phyloP scores from a whole-genome alignment of 1,284 basidiomycete species.

The Polyporus tsugae region DNA sequence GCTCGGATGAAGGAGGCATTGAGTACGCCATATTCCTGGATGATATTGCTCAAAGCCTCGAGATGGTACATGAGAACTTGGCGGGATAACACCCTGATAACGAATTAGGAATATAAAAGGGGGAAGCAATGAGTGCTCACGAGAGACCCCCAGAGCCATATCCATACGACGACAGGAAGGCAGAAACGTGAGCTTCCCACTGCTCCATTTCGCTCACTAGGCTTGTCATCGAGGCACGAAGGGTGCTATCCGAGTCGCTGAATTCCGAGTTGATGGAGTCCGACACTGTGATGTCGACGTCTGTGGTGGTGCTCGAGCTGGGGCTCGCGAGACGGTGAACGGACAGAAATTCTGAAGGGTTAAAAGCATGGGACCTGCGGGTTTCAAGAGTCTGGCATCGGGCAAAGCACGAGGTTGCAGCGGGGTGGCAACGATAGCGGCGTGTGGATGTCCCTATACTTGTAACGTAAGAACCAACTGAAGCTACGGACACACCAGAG shows the following conservation, averaged over 20 bases:
- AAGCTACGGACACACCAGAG: neutral
- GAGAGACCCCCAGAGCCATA: neutral
- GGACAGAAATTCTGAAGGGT: too few species aligned
- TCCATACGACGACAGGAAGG: neutral
- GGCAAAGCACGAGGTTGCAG: neutral
- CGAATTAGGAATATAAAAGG: neutral
- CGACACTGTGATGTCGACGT: neutral
- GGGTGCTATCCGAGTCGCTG: neutral
- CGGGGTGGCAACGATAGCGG: neutral
- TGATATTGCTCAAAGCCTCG: neutral
- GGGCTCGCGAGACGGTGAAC: too few species aligned
- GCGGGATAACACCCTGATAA: neutral
- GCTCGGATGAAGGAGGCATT: neutral
- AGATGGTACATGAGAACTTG: neutral
- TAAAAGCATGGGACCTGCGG: too few species aligned
- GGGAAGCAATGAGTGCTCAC: neutral
- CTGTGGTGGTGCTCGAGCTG: neutral
- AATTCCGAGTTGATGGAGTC: neutral
- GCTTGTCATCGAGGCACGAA: neutral
- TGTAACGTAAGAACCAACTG: neutral
- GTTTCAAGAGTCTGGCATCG: neutral
- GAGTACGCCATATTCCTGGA: constrained; percentile 1
- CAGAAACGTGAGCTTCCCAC: neutral
- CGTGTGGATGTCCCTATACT: neutral
- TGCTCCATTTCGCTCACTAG: neutral